These are phyloP conservation scores for Ministeria vibrans DNA, from an alignment of 78 protist species.

Conservation along the genomic window DNA sequence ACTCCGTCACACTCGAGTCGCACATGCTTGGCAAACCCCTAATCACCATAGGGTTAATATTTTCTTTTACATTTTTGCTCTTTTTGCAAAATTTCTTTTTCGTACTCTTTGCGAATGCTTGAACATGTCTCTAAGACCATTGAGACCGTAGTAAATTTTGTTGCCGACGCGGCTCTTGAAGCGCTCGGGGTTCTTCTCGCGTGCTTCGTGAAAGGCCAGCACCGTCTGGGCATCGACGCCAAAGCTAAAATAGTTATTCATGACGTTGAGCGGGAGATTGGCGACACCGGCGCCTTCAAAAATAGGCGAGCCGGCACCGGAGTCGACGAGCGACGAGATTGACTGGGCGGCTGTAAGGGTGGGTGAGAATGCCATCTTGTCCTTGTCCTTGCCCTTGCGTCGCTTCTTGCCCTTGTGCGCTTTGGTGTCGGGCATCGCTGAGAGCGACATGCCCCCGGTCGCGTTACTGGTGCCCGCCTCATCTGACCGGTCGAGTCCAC, in stretches of 20 bases:
- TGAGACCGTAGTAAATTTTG: slow-evolving; percentile 1
- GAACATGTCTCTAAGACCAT: not conserved
- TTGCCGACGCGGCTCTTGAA: slow-evolving; percentile 5
- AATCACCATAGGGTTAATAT: slow-evolving; percentile 1
- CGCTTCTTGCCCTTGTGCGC: too few relatives aligned
- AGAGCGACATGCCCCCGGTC: too few relatives aligned
- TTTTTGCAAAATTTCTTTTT: not conserved
- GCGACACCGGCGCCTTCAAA: not conserved
- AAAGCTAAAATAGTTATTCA: slow-evolving; percentile 64
- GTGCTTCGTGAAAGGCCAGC: slow-evolving; percentile 45
- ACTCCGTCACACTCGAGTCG: not conserved
- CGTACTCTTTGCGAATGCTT: not conserved
- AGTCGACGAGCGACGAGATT: too few relatives aligned
- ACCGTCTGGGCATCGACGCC: slow-evolving; percentile 72
- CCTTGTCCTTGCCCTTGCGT: too few relatives aligned
- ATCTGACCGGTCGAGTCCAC: too few relatives aligned
- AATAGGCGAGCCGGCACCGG: too few relatives aligned
- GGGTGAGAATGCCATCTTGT: too few relatives aligned
- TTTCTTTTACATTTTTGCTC: slow-evolving; percentile 13
- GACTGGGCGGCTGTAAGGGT: too few relatives aligned
- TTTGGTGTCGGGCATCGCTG: too few relatives aligned
- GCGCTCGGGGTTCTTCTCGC: not conserved
- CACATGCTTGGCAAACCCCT: not conserved
- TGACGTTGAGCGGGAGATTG: not conserved
- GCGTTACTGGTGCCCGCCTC: too few relatives aligned